Evolutionary conservation across 768 basidiomycete species (phyloP).

Genomic region (Tulasnella sp.): DNA sequence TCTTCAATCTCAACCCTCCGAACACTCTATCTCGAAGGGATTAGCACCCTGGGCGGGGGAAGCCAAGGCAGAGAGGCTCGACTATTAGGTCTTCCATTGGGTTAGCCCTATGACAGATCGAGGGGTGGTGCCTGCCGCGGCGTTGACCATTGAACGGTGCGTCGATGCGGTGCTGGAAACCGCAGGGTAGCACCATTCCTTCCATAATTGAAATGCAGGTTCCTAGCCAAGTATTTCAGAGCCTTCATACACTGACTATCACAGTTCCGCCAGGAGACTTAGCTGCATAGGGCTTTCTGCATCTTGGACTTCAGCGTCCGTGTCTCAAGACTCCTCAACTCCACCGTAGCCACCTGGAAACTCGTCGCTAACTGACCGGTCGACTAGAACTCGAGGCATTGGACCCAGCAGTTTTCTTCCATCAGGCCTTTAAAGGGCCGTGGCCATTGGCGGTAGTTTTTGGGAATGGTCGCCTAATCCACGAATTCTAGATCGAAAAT

Average conservation of each 20-base stretch:
- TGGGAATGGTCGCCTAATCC: neutral
- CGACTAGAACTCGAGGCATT: neutral
- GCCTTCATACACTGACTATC: neutral
- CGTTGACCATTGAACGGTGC: neutral
- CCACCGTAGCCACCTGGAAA: neutral
- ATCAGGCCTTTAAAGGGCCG: neutral
- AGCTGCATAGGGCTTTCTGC: neutral
- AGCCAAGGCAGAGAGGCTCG: neutral
- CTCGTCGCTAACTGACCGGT: neutral
- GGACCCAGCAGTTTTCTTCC: neutral
- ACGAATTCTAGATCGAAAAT: neutral
- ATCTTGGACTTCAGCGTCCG: neutral
- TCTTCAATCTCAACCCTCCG: neutral
- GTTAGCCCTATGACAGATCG: neutral
- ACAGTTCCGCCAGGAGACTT: neutral
- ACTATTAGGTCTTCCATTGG: neutral
- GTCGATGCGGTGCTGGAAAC: neutral
- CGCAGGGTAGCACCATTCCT: neutral
- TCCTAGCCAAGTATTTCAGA: neutral
- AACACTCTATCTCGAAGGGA: neutral
- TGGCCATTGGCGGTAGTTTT: neutral
- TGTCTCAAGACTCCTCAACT: neutral
- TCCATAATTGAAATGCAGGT: neutral
- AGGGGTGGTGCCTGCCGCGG: neutral
- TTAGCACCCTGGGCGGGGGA: neutral